These are phyloP conservation scores for Pilaira anomala DNA, from an alignment of 192 early-diverging fungal species.

Conservation along the genomic window DNA sequence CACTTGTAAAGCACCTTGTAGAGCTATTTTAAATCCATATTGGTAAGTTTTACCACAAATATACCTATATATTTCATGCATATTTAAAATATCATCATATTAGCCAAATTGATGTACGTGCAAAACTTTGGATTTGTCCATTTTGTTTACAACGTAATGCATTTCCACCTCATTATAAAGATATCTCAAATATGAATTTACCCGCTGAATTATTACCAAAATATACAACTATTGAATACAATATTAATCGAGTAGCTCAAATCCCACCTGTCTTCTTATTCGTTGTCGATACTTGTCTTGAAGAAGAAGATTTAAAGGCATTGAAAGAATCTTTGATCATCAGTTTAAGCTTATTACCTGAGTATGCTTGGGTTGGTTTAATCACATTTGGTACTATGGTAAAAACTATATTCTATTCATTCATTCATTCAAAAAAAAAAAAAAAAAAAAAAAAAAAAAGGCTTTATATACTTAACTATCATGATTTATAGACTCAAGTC, in stretches of 20 bases:
- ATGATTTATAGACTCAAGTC: slow-evolving; percentile 79
- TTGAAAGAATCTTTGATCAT: slow-evolving; percentile 92
- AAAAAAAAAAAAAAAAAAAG: slow-evolving; percentile 1
- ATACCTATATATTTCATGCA: background rate
- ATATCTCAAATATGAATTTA: slow-evolving; percentile 88
- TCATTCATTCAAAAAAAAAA: too few relatives aligned
- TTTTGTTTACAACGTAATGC: slow-evolving; percentile 96
- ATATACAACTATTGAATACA: slow-evolving; percentile 97
- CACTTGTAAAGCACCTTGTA: slow-evolving; percentile 91
- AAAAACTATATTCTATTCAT: background rate
- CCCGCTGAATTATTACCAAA: slow-evolving; percentile 89
- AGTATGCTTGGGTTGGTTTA: slow-evolving; percentile 88
- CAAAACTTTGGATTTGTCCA: slow-evolving; percentile 97
- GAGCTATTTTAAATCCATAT: slow-evolving; percentile 96
- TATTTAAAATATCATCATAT: background rate
- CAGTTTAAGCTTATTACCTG: slow-evolving; percentile 86
- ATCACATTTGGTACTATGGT: slow-evolving; percentile 99
- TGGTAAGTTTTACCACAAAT: slow-evolving; percentile 60
- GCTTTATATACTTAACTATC: too few relatives aligned
- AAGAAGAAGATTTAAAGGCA: slow-evolving; percentile 94
- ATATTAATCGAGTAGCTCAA: slow-evolving; percentile 78
- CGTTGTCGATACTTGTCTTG: slow-evolving; percentile 96
- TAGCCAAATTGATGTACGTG: slow-evolving; percentile 94
- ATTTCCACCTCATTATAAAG: slow-evolving; percentile 95
- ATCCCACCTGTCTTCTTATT: slow-evolving; percentile 94